Evolutionary conservation across 805 yeast species (phyloP).

Genomic region (Ogataea henricii): DNA sequence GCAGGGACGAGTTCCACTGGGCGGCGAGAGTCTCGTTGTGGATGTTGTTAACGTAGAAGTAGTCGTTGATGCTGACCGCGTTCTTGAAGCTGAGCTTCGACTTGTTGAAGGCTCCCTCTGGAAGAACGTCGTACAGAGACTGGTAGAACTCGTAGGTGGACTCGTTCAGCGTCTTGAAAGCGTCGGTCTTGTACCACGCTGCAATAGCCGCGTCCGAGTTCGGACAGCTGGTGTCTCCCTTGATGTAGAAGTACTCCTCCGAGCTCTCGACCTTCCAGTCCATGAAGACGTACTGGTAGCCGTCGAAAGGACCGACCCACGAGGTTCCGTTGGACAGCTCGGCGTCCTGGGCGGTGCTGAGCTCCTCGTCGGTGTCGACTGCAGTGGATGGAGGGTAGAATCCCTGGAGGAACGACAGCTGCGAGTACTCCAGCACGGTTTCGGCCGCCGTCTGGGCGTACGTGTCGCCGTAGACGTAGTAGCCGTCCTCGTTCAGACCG

Average conservation of each 20-base stretch:
- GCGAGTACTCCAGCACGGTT: constrained; percentile 43
- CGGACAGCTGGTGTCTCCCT: constrained; percentile 47
- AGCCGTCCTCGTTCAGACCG: constrained; percentile 38
- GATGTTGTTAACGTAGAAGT: constrained; percentile 41
- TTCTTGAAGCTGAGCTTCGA: constrained; percentile 40
- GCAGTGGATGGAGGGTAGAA: constrained; percentile 45
- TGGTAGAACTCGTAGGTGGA: constrained; percentile 43
- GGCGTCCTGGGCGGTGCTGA: constrained; percentile 34
- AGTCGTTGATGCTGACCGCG: constrained; percentile 44
- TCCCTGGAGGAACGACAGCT: constrained; percentile 48
- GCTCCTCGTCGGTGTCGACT: constrained; percentile 27
- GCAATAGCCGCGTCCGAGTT: constrained; percentile 37
- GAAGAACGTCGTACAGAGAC: constrained; percentile 32
- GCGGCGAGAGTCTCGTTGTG: constrained; percentile 43
- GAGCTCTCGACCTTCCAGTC: constrained; percentile 39
- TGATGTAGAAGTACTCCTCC: constrained; percentile 41
- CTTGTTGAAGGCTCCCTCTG: constrained; percentile 30
- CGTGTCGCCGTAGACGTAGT: constrained; percentile 39
- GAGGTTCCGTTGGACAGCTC: constrained; percentile 42
- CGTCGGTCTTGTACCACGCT: constrained; percentile 32
- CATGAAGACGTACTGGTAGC: constrained; percentile 48
- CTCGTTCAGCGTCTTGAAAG: constrained; percentile 35
- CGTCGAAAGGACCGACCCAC: constrained; percentile 41
- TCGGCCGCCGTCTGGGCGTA: constrained; percentile 40
- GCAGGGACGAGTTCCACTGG: constrained; percentile 35